A percentile compares a stretch with the other conserved stretches of the same genome.
phyloP scores from a whole-genome alignment of 306 rosid genomes.

The Vigna trinervia region DNA sequence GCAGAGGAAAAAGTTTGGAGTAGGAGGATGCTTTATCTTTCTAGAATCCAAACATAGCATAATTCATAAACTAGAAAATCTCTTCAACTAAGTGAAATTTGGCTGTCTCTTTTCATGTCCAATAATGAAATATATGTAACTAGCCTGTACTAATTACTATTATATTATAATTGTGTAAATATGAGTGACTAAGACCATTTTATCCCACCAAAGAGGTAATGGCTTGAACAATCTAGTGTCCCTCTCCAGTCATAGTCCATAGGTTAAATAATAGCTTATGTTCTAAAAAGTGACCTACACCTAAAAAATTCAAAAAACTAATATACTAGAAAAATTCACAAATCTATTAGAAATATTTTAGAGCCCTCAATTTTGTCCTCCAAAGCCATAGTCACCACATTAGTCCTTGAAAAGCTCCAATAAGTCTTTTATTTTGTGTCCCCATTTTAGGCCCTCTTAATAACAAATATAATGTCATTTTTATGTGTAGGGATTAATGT shows the following conservation, averaged over 20 bases:
- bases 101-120: not conserved
- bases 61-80: slow-evolving; percentile 15
- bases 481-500: not conserved
- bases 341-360: not conserved
- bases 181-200: slow-evolving; percentile 22
- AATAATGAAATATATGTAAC: not conserved
- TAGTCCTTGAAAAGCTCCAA: not conserved
- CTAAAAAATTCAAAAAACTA: not conserved
- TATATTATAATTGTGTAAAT: not conserved
- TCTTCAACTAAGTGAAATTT: not conserved
- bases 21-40: not conserved
- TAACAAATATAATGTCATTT: not conserved
- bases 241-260: not conserved
- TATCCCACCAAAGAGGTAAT: not conserved
- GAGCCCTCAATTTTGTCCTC: not conserved
- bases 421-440: not conserved
- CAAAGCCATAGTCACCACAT: not conserved
- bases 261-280: not conserved
- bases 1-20: not conserved
- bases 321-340: not conserved
- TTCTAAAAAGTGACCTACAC: not conserved
- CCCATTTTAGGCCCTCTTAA: not conserved
- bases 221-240: slow-evolving; percentile 1
- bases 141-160: not conserved
- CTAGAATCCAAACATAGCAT: slow-evolving; percentile 4